Percentiles rank a stretch among this genome's conserved stretches.
phyloP scores from a whole-genome alignment of 2,329 filamentous ascomycete species.

The Beauveria varroae region DNA sequence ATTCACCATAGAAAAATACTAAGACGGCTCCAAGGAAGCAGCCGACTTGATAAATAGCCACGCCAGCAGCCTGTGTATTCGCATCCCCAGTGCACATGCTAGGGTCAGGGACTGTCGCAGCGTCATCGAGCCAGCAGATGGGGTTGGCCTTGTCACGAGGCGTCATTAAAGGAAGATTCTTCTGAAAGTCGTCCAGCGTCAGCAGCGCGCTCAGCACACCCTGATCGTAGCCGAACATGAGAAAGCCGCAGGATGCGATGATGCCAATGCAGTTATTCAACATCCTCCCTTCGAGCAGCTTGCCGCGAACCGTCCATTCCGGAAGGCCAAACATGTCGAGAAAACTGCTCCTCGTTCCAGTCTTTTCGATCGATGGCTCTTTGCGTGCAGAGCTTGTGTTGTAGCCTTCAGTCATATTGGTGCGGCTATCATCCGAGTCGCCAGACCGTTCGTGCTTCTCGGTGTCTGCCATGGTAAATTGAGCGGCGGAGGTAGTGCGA shows the following conservation, averaged over 20 bases:
- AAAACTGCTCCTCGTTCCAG: not conserved
- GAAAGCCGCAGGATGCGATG: conserved; percentile 6
- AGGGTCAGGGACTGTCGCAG: conserved; percentile 14
- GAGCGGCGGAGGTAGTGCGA: not conserved
- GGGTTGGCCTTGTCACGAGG: conserved; percentile 19
- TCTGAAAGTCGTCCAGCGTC: conserved; percentile 21
- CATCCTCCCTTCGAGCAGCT: not conserved
- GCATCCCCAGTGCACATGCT: conserved; percentile 19
- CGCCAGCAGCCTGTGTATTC: conserved; percentile 22
- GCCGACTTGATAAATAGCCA: conserved; percentile 22
- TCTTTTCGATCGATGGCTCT: not conserved
- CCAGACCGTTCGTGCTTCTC: not conserved
- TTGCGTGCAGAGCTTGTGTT: not conserved
- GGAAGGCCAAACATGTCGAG: conserved; percentile 18
- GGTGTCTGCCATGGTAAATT: not conserved
- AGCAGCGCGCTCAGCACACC: conserved; percentile 22
- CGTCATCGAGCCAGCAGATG: conserved; percentile 20
- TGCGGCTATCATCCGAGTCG: not conserved
- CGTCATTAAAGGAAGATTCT: conserved; percentile 20
- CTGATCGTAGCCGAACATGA: conserved; percentile 21
- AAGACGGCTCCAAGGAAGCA: conserved; percentile 23
- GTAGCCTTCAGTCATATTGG: not conserved
- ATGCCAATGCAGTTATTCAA: conserved; percentile 7
- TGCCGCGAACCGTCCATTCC: conserved; percentile 12
- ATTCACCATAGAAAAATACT: conserved; percentile 23